Percentiles rank a stretch among this genome's conserved stretches.
Evolutionary conservation across 2,329 filamentous ascomycete species (phyloP).

Genomic region (Fusarium sp.): DNA sequence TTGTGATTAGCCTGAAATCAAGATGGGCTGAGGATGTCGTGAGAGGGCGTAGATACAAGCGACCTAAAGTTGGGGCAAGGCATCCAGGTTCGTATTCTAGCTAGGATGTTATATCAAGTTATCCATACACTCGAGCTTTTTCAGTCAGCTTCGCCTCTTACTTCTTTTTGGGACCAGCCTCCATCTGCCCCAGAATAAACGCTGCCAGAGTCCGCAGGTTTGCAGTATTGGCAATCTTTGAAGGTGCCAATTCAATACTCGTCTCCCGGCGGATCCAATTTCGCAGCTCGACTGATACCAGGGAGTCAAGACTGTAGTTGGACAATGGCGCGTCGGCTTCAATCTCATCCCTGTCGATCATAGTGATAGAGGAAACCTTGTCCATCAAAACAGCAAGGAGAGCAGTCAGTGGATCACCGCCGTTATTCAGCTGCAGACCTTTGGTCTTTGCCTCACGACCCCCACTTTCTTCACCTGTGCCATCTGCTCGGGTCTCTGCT

Average conservation of each 20-base stretch:
- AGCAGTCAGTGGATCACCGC: too few relatives aligned
- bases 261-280: constrained; percentile 31
- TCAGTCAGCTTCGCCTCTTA: background rate
- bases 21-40: too few relatives aligned
- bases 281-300: constrained; percentile 29
- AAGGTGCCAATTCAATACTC: background rate
- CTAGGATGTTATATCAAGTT: too few relatives aligned
- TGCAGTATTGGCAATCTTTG: background rate
- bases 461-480: background rate
- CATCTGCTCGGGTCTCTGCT: background rate
- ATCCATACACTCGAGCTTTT: background rate
- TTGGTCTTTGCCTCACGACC: background rate
- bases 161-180: background rate
- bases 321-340: constrained; percentile 5
- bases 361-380: constrained; percentile 30
- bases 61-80: too few relatives aligned
- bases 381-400: too few relatives aligned
- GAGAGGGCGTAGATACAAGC: too few relatives aligned
- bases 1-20: too few relatives aligned
- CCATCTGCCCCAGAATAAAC: background rate
- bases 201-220: background rate
- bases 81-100: too few relatives aligned
- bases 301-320: constrained; percentile 23
- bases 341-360: constrained; percentile 29
- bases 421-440: too few relatives aligned